Conservation (phyloP, 345 rosid species). For the Raphanus raphanistrum region DNA sequence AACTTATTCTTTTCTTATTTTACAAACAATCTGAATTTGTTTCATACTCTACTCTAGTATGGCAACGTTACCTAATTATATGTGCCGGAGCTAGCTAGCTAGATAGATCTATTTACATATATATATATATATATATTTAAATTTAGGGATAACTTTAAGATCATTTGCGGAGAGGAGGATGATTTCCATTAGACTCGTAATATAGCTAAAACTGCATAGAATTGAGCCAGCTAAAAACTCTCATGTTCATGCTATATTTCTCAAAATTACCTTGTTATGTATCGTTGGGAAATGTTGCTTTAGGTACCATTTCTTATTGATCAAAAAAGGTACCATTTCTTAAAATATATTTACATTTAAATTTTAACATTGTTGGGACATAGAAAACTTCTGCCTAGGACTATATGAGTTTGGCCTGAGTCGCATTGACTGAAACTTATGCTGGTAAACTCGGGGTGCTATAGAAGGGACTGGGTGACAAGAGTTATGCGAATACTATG, state of each 20-base stretch:
- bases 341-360: background rate
- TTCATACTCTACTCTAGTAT: slow-evolving; percentile 12
- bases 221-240: background rate
- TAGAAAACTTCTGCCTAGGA: background rate
- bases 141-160: background rate
- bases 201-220: background rate
- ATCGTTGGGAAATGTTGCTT: too few species aligned
- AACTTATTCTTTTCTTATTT: slow-evolving; percentile 13
- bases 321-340: background rate
- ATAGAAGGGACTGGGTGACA: background rate
- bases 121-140: too few species aligned
- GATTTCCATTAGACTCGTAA: background rate
- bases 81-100: background rate
- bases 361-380: background rate
- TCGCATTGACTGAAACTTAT: too few species aligned
- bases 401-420: too few species aligned
- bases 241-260: background rate
- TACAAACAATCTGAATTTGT: slow-evolving; percentile 29
- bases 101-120: background rate
- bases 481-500: background rate
- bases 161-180: background rate
- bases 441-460: background rate
- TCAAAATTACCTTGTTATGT: background rate
- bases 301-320: background rate
- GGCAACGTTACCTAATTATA: background rate